A percentile compares a stretch with the other conserved stretches of the same genome.
phyloP scores from a whole-genome alignment of 192 early-diverging fungal genomes.

The Umbelopsis sp. region DNA sequence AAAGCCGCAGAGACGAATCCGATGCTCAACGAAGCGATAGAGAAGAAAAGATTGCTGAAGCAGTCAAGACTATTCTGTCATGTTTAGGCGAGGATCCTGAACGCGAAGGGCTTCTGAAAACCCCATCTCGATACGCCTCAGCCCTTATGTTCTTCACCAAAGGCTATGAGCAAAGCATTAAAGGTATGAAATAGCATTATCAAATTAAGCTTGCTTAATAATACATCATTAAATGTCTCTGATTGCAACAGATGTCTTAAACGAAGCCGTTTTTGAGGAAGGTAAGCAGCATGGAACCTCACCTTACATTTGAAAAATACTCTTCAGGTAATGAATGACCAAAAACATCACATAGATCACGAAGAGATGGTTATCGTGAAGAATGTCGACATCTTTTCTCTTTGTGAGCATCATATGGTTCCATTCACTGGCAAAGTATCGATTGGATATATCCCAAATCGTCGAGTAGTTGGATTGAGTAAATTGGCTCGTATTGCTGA shows the following conservation, averaged over 20 bases:
- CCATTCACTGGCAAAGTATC: constrained; percentile 97
- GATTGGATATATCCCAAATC: constrained; percentile 97
- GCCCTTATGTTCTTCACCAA: constrained; percentile 98
- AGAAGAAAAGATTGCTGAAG: constrained; percentile 77
- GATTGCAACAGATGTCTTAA: constrained; percentile 70
- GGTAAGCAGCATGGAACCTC: constrained; percentile 38
- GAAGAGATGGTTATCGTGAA: constrained; percentile 99
- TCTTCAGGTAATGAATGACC: neutral
- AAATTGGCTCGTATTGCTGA: constrained; percentile 98
- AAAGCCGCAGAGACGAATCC: constrained; percentile 78
- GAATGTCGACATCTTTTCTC: constrained; percentile 92
- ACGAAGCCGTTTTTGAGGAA: constrained; percentile 97
- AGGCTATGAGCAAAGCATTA: constrained; percentile 95
- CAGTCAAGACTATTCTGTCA: constrained; percentile 87
- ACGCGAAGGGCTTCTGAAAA: constrained; percentile 93
- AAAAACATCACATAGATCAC: constrained; percentile 64
- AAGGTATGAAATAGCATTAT: constrained; percentile 42
- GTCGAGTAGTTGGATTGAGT: constrained; percentile 91
- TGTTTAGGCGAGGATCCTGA: constrained; percentile 94
- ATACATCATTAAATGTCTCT: neutral
- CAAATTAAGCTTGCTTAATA: neutral
- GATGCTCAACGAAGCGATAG: constrained; percentile 71
- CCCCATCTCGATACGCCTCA: constrained; percentile 95
- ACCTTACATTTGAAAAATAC: neutral
- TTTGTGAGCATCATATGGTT: constrained; percentile 99